These are phyloP conservation scores for Neobulgaria alba DNA, from an alignment of 2,329 filamentous ascomycete genomes.

Conservation along the genomic window DNA sequence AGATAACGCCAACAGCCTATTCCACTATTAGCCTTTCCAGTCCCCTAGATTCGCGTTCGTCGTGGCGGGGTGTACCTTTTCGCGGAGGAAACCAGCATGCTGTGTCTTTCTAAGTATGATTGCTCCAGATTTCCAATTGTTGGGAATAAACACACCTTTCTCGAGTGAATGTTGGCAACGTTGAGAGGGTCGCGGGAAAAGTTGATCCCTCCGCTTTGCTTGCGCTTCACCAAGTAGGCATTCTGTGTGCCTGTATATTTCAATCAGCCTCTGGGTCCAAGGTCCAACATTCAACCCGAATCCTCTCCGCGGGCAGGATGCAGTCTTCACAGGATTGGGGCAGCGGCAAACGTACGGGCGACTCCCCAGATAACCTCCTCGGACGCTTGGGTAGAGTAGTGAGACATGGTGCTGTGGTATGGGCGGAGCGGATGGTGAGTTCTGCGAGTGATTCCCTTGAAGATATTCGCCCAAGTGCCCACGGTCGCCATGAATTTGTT, in stretches of 20 bases:
- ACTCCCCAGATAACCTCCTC: constrained; percentile 91
- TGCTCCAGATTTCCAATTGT: not conserved
- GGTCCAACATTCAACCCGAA: constrained; percentile 1
- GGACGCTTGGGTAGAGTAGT: constrained; percentile 67
- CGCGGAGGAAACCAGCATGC: constrained; percentile 89
- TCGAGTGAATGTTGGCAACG: constrained; percentile 81
- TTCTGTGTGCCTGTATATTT: constrained; percentile 66
- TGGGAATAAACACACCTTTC: constrained; percentile 58
- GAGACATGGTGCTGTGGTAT: too few relatives aligned
- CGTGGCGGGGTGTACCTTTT: constrained; percentile 58
- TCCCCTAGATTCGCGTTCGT: not conserved
- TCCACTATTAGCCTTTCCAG: constrained; percentile 16
- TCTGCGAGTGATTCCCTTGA: too few relatives aligned
- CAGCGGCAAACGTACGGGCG: constrained; percentile 63
- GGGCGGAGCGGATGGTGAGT: too few relatives aligned
- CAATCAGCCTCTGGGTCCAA: constrained; percentile 12
- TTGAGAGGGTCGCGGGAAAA: constrained; percentile 95
- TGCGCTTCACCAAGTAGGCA: constrained; percentile 87
- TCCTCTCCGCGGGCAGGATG: constrained; percentile 1
- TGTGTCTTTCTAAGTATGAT: constrained; percentile 32
- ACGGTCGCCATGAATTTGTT: too few relatives aligned
- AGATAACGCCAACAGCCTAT: constrained; percentile 70
- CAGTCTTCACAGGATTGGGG: not conserved
- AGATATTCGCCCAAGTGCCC: too few relatives aligned
- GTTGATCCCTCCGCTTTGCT: constrained; percentile 66